Base-by-base conservation (phyloP, 2,329 filamentous ascomycete species). In the Knufia petricola region DNA sequence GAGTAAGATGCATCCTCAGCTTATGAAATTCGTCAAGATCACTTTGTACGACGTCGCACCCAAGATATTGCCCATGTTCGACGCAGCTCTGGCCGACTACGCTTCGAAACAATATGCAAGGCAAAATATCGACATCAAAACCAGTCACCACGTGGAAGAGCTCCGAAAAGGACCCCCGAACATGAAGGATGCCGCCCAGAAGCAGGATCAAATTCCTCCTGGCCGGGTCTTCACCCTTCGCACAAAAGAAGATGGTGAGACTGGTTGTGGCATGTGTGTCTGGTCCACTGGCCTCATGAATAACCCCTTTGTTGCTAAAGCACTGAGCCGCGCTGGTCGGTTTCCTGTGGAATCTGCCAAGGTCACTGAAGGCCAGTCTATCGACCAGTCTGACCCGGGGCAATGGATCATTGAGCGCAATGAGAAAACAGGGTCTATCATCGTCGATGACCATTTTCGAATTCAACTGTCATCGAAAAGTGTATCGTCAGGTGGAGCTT, bases 11-110 rank as follows among this genome's bases (percentile, higher is more conserved):
- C 79, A 80, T 53, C 77, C 77, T 0, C 64, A 70, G 2, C 61
- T 80, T 4, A 65, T 72, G 32, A 64, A 67, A 10, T 66, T 72
- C 42, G 68, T 73, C 43, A 67, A 71, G 21, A 75, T 80, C 53
- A 75, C 74, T 2, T 68, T 81, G 3, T 81, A 79, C 53, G 78
- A 81, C 58, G 75, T 81, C 2, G 77, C 77, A 1, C 71, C 75
- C 1, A 77, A 71, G 48, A 24, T 47, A 4, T 28, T 48, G 12
- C 74, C 72, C 4, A 79, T 78, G 75, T 80, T 81, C 52, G 77
- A 81, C 49, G 69, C 77, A 51, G 73, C 73, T 13, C 62, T 81
- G 12, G 71, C 71, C 2, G 64, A 69, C 13, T 81, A 79, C 56
- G 77, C 77, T 0, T 74, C 75, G 65, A 66, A 76, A 23, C 72